Evolutionary conservation across 2,329 filamentous ascomycete genomes (phyloP).

Genomic region (Orbilia quercus): DNA sequence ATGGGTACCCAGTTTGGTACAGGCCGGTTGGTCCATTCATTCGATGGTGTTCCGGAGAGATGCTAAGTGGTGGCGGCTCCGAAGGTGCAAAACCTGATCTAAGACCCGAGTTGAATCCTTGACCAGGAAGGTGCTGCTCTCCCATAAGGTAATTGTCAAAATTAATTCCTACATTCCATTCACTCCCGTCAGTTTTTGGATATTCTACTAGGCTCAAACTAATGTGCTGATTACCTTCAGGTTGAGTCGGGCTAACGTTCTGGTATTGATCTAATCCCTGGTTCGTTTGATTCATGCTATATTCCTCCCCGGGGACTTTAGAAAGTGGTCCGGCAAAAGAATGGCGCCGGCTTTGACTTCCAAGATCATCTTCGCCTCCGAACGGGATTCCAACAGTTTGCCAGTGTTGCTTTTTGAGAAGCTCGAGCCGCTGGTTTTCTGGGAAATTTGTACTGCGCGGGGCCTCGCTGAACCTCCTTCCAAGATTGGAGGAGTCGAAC

Average conservation of each 20-base stretch:
- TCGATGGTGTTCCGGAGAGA: slow-evolving; percentile 58
- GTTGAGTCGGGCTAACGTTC: slow-evolving; percentile 61
- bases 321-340: slow-evolving; percentile 72
- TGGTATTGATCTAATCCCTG: slow-evolving; percentile 65
- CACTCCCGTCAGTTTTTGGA: slow-evolving; percentile 62
- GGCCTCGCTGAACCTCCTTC: slow-evolving; percentile 63
- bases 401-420: slow-evolving; percentile 76
- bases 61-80: slow-evolving; percentile 54
- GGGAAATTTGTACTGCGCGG: slow-evolving; percentile 63
- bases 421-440: slow-evolving; percentile 73
- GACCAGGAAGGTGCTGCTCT: slow-evolving; percentile 63
- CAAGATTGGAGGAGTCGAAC: slow-evolving; percentile 56
- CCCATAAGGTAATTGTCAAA: slow-evolving; percentile 61
- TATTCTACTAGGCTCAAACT: slow-evolving; percentile 62
- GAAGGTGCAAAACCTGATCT: slow-evolving; percentile 35
- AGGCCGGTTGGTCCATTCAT: slow-evolving; percentile 43
- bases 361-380: slow-evolving; percentile 68
- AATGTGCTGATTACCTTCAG: slow-evolving; percentile 63
- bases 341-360: slow-evolving; percentile 80
- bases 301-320: slow-evolving; percentile 61
- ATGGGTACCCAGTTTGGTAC: slow-evolving; percentile 40
- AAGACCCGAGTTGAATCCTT: slow-evolving; percentile 37
- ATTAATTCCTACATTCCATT: slow-evolving; percentile 61
- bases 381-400: slow-evolving; percentile 73
- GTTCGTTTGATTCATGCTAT: slow-evolving; percentile 65